A percentile compares a stretch with the other conserved stretches of the same genome.
These are phyloP conservation scores for Glonium stellatum DNA, from an alignment of 495 filamentous ascomycete genomes.

Conservation along the genomic window DNA sequence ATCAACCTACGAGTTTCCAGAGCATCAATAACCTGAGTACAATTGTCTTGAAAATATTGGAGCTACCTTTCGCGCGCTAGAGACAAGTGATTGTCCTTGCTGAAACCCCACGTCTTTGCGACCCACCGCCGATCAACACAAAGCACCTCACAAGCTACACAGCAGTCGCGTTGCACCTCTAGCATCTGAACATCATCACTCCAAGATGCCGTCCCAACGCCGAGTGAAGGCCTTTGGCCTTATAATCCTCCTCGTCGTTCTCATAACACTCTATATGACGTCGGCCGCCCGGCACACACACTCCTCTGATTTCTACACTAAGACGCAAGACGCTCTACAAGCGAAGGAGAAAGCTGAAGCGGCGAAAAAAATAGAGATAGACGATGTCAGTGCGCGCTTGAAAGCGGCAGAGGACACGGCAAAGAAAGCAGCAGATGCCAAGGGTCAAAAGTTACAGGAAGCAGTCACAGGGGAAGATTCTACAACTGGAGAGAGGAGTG, in stretches of 20 bases:
- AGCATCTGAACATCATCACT: neutral
- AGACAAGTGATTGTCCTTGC: neutral
- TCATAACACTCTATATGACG: conserved; percentile 60
- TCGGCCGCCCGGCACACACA: conserved; percentile 35
- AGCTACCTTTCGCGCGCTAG: neutral
- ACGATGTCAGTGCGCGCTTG: conserved; percentile 35
- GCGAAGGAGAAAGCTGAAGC: conserved; percentile 36
- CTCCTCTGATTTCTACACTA: conserved; percentile 48
- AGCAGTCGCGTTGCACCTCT: neutral
- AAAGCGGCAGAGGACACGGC: conserved; percentile 35
- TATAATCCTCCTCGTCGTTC: conserved; percentile 48
- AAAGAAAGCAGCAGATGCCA: conserved; percentile 43
- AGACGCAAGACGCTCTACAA: conserved; percentile 45
- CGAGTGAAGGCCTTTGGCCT: conserved; percentile 55
- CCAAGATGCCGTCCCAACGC: conserved; percentile 61
- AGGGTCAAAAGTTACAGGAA: conserved; percentile 43
- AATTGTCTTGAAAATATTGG: neutral
- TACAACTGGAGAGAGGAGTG: conserved; percentile 41
- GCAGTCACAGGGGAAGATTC: conserved; percentile 10
- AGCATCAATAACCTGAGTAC: too few relatives aligned
- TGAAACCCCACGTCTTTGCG: neutral
- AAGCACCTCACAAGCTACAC: neutral
- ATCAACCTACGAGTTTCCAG: too few relatives aligned
- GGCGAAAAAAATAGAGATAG: conserved; percentile 17
- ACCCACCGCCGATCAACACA: neutral